Percentiles rank a stretch among this genome's conserved stretches.
These are phyloP conservation scores for Podila horticola DNA, from an alignment of 192 early-diverging fungal genomes.

Conservation along the genomic window DNA sequence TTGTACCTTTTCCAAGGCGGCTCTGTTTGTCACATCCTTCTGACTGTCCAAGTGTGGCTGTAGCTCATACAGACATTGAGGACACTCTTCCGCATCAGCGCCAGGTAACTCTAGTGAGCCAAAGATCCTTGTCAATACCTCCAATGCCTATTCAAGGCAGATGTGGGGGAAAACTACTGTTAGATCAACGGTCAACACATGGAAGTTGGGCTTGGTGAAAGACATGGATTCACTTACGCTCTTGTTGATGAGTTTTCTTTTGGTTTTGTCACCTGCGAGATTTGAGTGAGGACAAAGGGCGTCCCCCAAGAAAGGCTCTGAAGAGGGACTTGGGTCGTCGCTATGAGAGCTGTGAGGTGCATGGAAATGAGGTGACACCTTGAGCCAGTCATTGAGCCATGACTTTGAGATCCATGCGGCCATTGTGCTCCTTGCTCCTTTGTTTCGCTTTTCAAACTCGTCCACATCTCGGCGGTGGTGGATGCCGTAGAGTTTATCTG, in stretches of 20 bases:
- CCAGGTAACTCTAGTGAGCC: slow-evolving; percentile 14
- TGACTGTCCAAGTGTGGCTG: neutral
- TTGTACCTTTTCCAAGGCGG: slow-evolving; percentile 30
- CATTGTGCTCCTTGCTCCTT: neutral
- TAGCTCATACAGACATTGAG: slow-evolving; percentile 1
- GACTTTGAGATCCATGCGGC: slow-evolving; percentile 27
- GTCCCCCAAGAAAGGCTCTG: slow-evolving; percentile 13
- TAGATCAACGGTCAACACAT: neutral
- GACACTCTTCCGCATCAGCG: slow-evolving; percentile 9
- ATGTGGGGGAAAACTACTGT: too few species aligned
- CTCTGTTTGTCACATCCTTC: slow-evolving; percentile 12
- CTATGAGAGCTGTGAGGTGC: neutral
- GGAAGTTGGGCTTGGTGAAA: neutral
- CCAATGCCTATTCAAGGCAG: neutral
- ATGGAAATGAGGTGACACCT: slow-evolving; percentile 20
- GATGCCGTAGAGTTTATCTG: slow-evolving; percentile 42
- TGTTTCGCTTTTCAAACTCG: slow-evolving; percentile 13
- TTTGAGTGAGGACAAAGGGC: slow-evolving; percentile 22
- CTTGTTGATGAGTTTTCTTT: slow-evolving; percentile 18
- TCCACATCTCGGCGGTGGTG: slow-evolving; percentile 33
- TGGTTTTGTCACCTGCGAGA: slow-evolving; percentile 15
- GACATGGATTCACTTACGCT: neutral
- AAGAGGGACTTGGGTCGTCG: slow-evolving; percentile 26
- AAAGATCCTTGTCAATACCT: slow-evolving; percentile 10
- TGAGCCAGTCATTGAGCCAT: slow-evolving; percentile 37